Evolutionary conservation across 2,329 filamentous ascomycete genomes (phyloP), one percentile per base, ranked within the genome.

Genomic region (Dothistroma septosporum): DNA sequence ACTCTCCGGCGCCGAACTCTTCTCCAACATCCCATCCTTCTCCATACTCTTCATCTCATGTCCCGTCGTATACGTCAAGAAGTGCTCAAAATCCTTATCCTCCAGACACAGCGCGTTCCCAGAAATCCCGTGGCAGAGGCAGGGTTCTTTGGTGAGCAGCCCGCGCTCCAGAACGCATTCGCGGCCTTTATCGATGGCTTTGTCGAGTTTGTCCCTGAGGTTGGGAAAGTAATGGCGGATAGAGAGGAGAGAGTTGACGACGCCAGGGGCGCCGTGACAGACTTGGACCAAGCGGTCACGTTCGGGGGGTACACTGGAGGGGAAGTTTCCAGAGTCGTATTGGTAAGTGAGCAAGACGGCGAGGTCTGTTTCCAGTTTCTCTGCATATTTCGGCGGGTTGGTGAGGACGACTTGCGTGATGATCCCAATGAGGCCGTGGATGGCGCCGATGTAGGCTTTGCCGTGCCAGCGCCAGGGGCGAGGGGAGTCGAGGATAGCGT

Each of bases 361-460:
- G 4, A 90, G 70, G 21, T 83, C 78, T 3, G 75, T 74, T 63
- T 83, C 79, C 2, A 90, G 74, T 52, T 79, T 78, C 1, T 78
- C 72, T 1, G 86, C 85, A 63, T 83, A 79, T n/a, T 77, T 76
- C 5, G 76, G 74, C 0, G 84, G 82, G 58, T 82, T 80, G 2
- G 85, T 85, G 44, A 84, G 76, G 1, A 89, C 80, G 14, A 90
- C 76, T 72, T 91, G 88, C n/a, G 84, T 86, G 59, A 91, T 80
- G 71, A 89, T 89, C 4, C 88, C 86, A 28, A 90, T 83, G 12
- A 83, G 81, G 8, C 88, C 88, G 69, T 91, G 87, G 0, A 82
- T 84, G 5, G 87, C 85, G 1, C 88, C 88, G 37, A 88, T 77
- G 68, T 88, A 89, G 0, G 77, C 76, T 66, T 84, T 84, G 14